Percentiles rank a stretch among this genome's conserved stretches.
These are phyloP conservation scores for Acidiella bohemica DNA, from an alignment of 495 filamentous ascomycete genomes.

Conservation along the genomic window DNA sequence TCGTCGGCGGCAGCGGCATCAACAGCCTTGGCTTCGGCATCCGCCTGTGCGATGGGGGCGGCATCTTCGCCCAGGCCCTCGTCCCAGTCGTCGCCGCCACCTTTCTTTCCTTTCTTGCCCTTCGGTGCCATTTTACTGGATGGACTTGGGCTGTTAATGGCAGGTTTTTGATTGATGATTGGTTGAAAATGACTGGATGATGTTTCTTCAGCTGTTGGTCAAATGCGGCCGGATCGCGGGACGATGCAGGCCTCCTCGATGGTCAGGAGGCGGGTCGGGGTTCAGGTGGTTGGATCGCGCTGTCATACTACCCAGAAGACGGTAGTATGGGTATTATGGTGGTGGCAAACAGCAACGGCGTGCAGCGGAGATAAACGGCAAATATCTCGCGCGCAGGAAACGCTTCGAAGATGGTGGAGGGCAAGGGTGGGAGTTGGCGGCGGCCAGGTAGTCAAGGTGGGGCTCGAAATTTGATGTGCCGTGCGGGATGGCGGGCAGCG, in stretches of 20 bases:
- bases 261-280: slow-evolving; percentile 19
- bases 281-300: slow-evolving; percentile 13
- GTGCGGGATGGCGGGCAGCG: too few relatives aligned
- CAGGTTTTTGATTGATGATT: background rate
- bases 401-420: too few relatives aligned
- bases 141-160: too few relatives aligned
- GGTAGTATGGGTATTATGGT: slow-evolving; percentile 8
- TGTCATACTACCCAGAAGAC: slow-evolving; percentile 19
- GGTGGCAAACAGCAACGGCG: too few relatives aligned
- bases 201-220: slow-evolving; percentile 14
- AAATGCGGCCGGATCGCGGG: slow-evolving; percentile 1
- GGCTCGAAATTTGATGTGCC: too few relatives aligned
- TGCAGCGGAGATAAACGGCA: too few relatives aligned
- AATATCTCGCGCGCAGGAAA: too few relatives aligned
- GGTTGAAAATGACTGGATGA: background rate
- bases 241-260: slow-evolving; percentile 5
- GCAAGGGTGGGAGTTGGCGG: too few relatives aligned
- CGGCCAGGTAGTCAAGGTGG: too few relatives aligned
- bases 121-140: slow-evolving; percentile 65
- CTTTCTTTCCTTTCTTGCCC: slow-evolving; percentile 84
- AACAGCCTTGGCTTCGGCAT: slow-evolving; percentile 21
- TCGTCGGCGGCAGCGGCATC: slow-evolving; percentile 32
- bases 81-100: slow-evolving; percentile 84
- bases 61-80: slow-evolving; percentile 71
- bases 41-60: slow-evolving; percentile 38